A percentile compares a stretch with the other conserved stretches of the same genome.
Evolutionary conservation across 2,329 filamentous ascomycete species (phyloP).

Genomic region (Botrytis hyacinthi): DNA sequence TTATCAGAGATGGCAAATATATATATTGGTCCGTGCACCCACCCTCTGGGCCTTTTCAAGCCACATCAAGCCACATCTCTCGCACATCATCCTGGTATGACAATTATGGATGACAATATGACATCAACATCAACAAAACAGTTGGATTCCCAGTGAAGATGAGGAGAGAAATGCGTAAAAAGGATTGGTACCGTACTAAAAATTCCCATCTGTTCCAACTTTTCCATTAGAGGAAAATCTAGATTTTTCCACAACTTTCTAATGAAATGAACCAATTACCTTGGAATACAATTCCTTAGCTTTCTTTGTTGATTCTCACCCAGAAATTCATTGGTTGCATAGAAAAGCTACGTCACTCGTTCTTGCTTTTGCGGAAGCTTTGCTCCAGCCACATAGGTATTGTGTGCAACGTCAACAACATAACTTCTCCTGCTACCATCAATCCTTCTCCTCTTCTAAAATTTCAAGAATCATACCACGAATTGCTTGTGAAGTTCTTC

Average conservation of each 20-base stretch:
- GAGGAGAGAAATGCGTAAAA: neutral
- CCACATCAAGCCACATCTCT: constrained; percentile 15
- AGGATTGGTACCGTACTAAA: neutral
- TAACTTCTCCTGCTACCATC: neutral
- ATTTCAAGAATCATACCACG: neutral
- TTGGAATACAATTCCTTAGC: neutral
- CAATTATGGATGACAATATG: constrained; percentile 1
- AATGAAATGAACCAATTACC: neutral
- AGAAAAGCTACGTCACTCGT: neutral
- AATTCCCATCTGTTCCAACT: constrained; percentile 17
- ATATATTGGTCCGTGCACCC: neutral
- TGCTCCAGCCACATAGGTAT: constrained; percentile 16
- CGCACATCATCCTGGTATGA: neutral
- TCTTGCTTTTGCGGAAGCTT: constrained; percentile 9
- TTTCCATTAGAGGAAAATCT: constrained; percentile 14
- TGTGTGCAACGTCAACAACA: constrained; percentile 7
- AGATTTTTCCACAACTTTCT: neutral
- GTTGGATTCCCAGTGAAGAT: neutral
- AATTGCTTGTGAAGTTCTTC: neutral
- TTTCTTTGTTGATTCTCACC: neutral
- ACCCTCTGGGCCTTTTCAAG: neutral
- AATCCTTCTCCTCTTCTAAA: neutral
- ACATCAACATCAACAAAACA: constrained; percentile 13
- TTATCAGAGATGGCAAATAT: neutral
- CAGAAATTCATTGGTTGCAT: neutral